These are phyloP conservation scores for Leishmania guyanensis DNA, from an alignment of 208 protist species.

Conservation along the genomic window DNA sequence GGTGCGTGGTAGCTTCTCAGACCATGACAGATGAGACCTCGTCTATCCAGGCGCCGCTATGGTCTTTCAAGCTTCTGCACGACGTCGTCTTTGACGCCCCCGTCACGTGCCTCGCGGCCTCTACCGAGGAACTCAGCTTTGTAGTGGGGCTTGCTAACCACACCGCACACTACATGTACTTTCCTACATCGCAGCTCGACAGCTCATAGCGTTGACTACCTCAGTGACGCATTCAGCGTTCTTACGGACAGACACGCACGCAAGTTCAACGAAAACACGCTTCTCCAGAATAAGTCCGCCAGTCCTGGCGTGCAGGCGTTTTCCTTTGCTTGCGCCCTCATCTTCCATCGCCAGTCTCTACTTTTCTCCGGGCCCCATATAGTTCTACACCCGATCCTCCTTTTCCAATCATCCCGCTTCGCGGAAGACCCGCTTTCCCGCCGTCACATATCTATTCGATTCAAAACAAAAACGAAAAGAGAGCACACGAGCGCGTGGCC, in stretches of 20 bases:
- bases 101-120: constrained; percentile 20
- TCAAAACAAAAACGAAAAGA: not conserved
- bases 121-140: constrained; percentile 22
- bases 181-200: constrained; percentile 20
- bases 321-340: not conserved
- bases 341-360: not conserved
- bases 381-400: not conserved
- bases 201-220: not conserved
- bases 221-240: not conserved
- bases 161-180: constrained; percentile 17
- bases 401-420: not conserved
- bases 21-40: constrained; percentile 11
- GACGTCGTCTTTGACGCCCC: constrained; percentile 25
- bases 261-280: not conserved
- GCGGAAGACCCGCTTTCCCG: not conserved
- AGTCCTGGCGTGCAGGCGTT: not conserved
- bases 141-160: constrained; percentile 24
- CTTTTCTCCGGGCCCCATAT: not conserved
- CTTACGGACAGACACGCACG: not conserved
- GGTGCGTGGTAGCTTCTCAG: constrained; percentile 28
- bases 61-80: constrained; percentile 33
- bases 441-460: not conserved
- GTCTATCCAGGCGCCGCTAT: constrained; percentile 16
- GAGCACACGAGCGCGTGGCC: not conserved
- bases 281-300: not conserved